Conservation (phyloP, 2,329 filamentous ascomycete species). For the Scedosporium minutisporum region DNA sequence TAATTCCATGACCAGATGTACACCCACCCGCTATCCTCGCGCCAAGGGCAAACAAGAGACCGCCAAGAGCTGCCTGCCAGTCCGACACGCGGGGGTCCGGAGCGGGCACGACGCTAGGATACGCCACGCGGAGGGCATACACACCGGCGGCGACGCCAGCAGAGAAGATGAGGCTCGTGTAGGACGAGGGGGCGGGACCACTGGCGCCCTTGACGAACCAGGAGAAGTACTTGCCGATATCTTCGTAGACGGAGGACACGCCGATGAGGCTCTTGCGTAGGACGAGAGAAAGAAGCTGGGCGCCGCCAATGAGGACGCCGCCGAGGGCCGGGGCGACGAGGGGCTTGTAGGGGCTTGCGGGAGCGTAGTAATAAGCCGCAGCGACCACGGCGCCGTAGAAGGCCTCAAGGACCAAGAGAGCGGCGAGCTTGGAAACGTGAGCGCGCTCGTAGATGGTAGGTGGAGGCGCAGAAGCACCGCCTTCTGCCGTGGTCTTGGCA, state of each 20-base stretch:
- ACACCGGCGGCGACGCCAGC: constrained; percentile 40
- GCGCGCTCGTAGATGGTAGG: constrained; percentile 29
- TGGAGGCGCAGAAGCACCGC: neutral
- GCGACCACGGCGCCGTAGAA: constrained; percentile 29
- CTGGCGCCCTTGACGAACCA: constrained; percentile 24
- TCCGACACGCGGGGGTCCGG: constrained; percentile 22
- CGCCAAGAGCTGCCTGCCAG: constrained; percentile 38
- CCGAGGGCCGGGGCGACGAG: constrained; percentile 40
- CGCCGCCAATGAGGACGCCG: constrained; percentile 47
- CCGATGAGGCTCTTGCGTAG: constrained; percentile 46
- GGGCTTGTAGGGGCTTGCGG: constrained; percentile 18
- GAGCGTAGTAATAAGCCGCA: constrained; percentile 20
- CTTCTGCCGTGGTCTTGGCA: constrained; percentile 10
- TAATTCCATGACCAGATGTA: constrained; percentile 60
- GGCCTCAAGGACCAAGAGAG: constrained; percentile 33
- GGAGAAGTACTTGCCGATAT: constrained; percentile 46
- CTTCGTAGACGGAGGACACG: constrained; percentile 52
- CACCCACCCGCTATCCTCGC: constrained; percentile 56
- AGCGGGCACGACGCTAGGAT: constrained; percentile 18
- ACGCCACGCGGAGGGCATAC: constrained; percentile 22
- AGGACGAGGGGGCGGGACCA: constrained; percentile 20
- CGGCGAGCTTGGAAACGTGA: constrained; percentile 25
- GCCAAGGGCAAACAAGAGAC: constrained; percentile 48
- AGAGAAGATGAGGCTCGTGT: constrained; percentile 41
- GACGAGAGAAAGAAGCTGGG: constrained; percentile 47